Percentiles rank a stretch among this genome's conserved stretches.
phyloP scores from a whole-genome alignment of 2,329 filamentous ascomycete genomes.

The Onygena corvina region DNA sequence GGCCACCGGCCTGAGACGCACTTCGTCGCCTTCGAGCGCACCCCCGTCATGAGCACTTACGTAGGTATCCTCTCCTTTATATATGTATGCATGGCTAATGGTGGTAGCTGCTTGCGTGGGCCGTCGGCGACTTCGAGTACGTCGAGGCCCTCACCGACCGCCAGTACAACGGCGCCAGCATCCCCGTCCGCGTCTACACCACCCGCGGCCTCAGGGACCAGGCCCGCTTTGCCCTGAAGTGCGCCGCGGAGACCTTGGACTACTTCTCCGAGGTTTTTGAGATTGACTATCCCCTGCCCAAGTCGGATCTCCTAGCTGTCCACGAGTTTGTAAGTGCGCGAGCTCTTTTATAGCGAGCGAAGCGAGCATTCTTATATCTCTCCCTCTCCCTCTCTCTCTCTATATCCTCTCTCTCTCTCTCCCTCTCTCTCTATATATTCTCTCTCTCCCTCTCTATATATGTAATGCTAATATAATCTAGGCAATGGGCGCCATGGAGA shows the following conservation, averaged over 20 bases:
- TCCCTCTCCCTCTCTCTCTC: no score
- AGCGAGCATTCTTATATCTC: no score
- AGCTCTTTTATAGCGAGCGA: neutral
- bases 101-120: slow-evolving; percentile 76
- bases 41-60: slow-evolving; percentile 82
- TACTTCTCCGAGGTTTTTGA: slow-evolving; percentile 91
- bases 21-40: slow-evolving; percentile 65
- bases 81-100: slow-evolving; percentile 40
- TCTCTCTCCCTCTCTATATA: no score
- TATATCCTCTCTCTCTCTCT: no score
- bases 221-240: slow-evolving; percentile 76
- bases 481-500: slow-evolving; percentile 70
- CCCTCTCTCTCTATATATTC: no score
- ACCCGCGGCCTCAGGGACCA: slow-evolving; percentile 90
- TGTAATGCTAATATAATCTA: slow-evolving; percentile 21
- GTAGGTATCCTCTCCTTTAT: slow-evolving; percentile 29
- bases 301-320: slow-evolving; percentile 79
- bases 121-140: slow-evolving; percentile 92
- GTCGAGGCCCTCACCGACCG: slow-evolving; percentile 83
- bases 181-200: slow-evolving; percentile 92
- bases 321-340: slow-evolving; percentile 66
- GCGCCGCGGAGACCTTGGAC: slow-evolving; percentile 86
- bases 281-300: slow-evolving; percentile 85
- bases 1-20: slow-evolving; percentile 55
- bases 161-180: slow-evolving; percentile 77